Base-by-base conservation (phyloP, 768 basidiomycete genomes). In the Coprinopsis strossmayeri region DNA sequence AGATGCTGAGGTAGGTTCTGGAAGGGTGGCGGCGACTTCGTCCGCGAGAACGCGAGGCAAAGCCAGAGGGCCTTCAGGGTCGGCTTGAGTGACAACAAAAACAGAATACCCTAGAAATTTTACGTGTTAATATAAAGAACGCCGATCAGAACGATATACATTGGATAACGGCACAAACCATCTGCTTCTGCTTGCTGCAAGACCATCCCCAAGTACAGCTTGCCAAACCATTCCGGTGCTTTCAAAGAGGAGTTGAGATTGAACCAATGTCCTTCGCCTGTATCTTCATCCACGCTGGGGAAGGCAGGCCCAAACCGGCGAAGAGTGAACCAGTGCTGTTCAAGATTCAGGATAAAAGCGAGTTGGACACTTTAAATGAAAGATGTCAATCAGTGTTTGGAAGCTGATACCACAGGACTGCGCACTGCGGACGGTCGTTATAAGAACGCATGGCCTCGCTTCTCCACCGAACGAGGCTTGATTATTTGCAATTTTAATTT, bases 271-370 rank as follows among this genome's bases (percentile, higher is more conserved):
- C 79, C 82, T 45, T 71, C 67, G 26, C 71, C 78, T 13, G 64
- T 61, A 59, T 79, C 76, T 24, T 63, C 52, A 27, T 68, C 64
- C 23, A 67, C 53, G 46, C 69, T 61, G n/a, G 74, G 54, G 15
- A 64, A 65, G 13, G 76, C 70, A 45, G 58, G 61, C 17, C 89
- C 90, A 59, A 94, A 94, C 17, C 87, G 79, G 38, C 90, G 81
- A 26, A 91, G 70, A 7, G 91, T 85, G 60, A 88, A 89, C 93
- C 93, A 96, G 58, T 95, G 93, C 46, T 88, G 82, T 40, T 84
- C 71, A 38, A 85, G 76, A 60, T 96, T 91, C 27, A 96, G 76
- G 49, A 96, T 84, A 61, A 93, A 96, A 2, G 82, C 93, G 26
- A 87, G 76, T 62, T 95, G 90, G 5, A 76, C 72, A 58, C 92